Evolutionary conservation across 192 early-diverging fungal genomes (phyloP).

Genomic region (Allomyces macrogynus): DNA sequence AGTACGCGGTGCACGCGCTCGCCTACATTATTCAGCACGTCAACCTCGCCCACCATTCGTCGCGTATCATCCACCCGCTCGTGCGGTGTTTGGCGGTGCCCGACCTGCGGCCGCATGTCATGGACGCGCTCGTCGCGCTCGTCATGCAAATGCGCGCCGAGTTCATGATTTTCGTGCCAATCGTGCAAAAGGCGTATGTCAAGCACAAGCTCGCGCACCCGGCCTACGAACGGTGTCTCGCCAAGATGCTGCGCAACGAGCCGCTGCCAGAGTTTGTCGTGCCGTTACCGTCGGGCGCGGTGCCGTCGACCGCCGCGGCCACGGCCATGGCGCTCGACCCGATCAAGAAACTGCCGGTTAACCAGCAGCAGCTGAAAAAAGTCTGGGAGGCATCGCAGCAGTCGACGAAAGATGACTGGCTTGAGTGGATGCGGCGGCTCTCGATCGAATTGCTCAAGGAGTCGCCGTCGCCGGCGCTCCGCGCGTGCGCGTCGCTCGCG

Average conservation of each 20-base stretch:
- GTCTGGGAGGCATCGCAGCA: slow-evolving; percentile 75
- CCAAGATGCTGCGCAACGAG: slow-evolving; percentile 53
- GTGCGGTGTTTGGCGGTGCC: slow-evolving; percentile 44
- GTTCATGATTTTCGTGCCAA: slow-evolving; percentile 71
- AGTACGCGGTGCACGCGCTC: slow-evolving; percentile 45
- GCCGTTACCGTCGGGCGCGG: slow-evolving; percentile 26
- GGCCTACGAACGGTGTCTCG: slow-evolving; percentile 51
- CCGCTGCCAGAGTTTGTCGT: slow-evolving; percentile 25
- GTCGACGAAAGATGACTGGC: slow-evolving; percentile 82
- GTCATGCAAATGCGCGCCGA: slow-evolving; percentile 67
- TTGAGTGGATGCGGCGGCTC: slow-evolving; percentile 80
- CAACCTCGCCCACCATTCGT: slow-evolving; percentile 65
- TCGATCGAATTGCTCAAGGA: slow-evolving; percentile 81
- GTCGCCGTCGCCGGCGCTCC: slow-evolving; percentile 84
- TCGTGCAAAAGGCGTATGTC: slow-evolving; percentile 56
- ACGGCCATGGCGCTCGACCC: not conserved
- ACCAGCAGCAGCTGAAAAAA: slow-evolving; percentile 62
- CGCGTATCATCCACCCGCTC: slow-evolving; percentile 66
- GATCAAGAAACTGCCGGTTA: slow-evolving; percentile 59
- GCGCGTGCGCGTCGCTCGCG: slow-evolving; percentile 73
- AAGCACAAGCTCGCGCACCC: slow-evolving; percentile 41
- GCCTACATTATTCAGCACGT: slow-evolving; percentile 50
- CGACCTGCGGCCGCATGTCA: slow-evolving; percentile 37
- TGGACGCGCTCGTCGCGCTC: slow-evolving; percentile 68
- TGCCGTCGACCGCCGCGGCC: slow-evolving; percentile 10